Evolutionary conservation across 1,139 yeast genomes (phyloP), one percentile per base, ranked within the genome.

Genomic region (Hansenula anomala): DNA sequence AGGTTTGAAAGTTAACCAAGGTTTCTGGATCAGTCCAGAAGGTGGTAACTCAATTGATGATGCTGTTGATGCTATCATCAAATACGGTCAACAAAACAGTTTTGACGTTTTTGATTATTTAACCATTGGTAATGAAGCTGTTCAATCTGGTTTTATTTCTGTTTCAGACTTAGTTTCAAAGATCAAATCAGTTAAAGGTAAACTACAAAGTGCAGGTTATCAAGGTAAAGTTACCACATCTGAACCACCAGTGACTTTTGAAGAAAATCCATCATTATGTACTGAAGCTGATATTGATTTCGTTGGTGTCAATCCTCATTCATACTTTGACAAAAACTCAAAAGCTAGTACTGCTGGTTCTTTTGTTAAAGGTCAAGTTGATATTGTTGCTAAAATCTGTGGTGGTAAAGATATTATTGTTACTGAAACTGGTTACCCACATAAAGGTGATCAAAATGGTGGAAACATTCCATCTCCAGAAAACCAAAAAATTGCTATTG

Each of bases 391-490:
- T 50, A 63, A 63, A 16, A 63, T 71, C 33, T 80, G 90, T 61
- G 70, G 71, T 28, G 65, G 69, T 29, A 71, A 74, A 23, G 67
- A 71, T 27, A 71, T 75, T 22, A 67, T 50, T 13, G 75, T 82
- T 38, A 81, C 95, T 14, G 97, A 89, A 64, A 87, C 96, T 5
- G 97, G 97, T 28, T 89, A 86, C 60, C 97, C 97, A 47, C 78
- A 81, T 48, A 65, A 69, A 32, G 97, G 97, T 50, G 59, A 60
- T 43, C 65, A 70, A 40, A 79, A 86, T 55, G 96, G 96, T 41
- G 63, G 64, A 36, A 85, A 89, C 52, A 75, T 78, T 25, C 97
- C 97, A 41, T 63, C 79, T 28, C 57, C 63, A 4, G 84, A 59
- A 9, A 88, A 88, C 64, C 97, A 89, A 66, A 58, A 63, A 42